Evolutionary conservation across 1,139 yeast species (phyloP), one percentile per base, ranked within the genome.

Genomic region (Petasospora fabianii): DNA sequence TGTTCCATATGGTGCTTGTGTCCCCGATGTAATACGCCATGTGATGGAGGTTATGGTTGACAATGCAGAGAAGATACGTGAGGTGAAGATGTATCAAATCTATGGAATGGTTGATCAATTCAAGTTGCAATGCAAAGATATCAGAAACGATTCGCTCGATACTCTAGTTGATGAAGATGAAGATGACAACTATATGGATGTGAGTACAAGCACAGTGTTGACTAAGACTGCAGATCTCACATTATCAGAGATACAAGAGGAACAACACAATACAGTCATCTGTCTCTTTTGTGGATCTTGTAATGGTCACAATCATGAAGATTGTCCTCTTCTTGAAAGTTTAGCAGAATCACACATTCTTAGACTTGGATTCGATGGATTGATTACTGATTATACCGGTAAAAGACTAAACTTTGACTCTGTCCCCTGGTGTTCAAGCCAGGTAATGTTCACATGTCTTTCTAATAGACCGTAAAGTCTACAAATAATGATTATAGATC

Each of bases 271-370:
- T n/a, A n/a, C n/a, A n/a, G n/a, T n/a, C 18, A 19, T 30, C 3
- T 39, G 42, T 27, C 24, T 32, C 11, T 39, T 39, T 14, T 39
- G 43, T 22, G 43, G 43, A 6, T 35, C 43, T 9, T 16, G 2
- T 8, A 34, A 33, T 18, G 43, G 43, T 6, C 43, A 39, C 27
- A 12, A 13, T 3, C 30, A 21, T 14, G 37, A 33, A 8, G 33
- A 36, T n/a, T 39, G 43, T 18, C 39, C 37, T 3, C 24, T 39
- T 12, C 19, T 39, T 6, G 43, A 39, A 20, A 32, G 36, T 18
- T 26, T 39, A 2, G 43, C 37, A n/a, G 43, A 39, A 17, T 22
- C 27, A 2, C 26, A 31, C 7, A 32, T 30, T 2, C 5, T 39
- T 2, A 22, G 35, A n/a, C n/a, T 39, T 5, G 39, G 39, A 2